Evolutionary conservation across 148 eudicot species (phyloP).

Genomic region (Cornus kousa): DNA sequence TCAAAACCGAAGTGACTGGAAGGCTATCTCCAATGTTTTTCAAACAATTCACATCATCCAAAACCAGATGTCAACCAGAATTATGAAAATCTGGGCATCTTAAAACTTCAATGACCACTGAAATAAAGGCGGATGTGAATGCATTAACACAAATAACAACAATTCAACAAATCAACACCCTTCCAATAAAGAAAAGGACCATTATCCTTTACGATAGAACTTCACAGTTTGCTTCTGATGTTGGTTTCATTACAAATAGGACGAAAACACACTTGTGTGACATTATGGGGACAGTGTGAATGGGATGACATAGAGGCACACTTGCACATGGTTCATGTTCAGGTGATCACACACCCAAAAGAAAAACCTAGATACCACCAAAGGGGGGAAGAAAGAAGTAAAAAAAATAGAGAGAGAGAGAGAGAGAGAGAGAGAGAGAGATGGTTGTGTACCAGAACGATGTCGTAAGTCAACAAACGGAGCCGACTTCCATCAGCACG

Average conservation of each 20-base stretch:
- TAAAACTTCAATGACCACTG: background rate
- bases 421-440: too few relatives aligned
- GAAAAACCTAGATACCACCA: too few relatives aligned
- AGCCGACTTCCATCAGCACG: slow-evolving; percentile 97
- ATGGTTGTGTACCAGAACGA: slow-evolving; percentile 72
- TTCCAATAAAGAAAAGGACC: too few relatives aligned
- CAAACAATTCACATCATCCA: background rate
- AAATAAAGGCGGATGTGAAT: background rate
- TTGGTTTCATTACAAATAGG: background rate
- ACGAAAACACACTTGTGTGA: background rate
- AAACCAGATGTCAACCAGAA: background rate
- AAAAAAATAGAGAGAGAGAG: background rate
- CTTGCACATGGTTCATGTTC: too few relatives aligned
- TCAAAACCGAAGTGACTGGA: background rate
- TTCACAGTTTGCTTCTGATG: background rate
- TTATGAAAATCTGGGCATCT: background rate
- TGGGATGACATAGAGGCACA: background rate
- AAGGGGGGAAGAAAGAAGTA: background rate
- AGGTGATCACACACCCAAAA: too few relatives aligned
- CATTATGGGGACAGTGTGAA: background rate
- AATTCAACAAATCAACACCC: background rate
- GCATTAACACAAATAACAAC: background rate
- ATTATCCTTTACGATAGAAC: background rate
- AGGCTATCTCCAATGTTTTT: background rate
- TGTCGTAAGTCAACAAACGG: slow-evolving; percentile 89